Conservation (phyloP, 352 stramenopile species). For the Pythium chondricola region DNA sequence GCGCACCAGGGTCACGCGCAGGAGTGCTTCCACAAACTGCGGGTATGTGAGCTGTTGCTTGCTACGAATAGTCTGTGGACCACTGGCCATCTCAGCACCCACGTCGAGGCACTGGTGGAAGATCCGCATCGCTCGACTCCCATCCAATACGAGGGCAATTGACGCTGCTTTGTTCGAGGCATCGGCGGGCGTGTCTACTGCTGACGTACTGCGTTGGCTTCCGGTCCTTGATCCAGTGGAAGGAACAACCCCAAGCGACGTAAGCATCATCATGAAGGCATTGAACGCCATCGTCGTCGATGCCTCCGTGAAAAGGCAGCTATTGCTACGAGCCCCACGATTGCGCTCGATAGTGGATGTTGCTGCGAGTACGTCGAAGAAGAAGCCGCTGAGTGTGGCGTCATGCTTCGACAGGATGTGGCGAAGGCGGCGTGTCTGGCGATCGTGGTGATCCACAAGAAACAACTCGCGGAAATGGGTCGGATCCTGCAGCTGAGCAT, state of each 20-base stretch:
- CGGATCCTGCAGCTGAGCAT: constrained; percentile 56
- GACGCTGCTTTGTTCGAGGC: not conserved
- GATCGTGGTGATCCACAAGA: constrained; percentile 17
- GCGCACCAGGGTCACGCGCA: constrained; percentile 38
- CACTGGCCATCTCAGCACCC: constrained; percentile 4
- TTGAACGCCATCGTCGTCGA: not conserved
- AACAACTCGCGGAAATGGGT: constrained; percentile 60
- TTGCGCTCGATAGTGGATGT: not conserved
- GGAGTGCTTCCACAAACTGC: constrained; percentile 48
- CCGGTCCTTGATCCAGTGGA: no score
- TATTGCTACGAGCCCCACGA: not conserved
- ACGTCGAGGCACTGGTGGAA: constrained; percentile 57
- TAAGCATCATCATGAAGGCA: not conserved
- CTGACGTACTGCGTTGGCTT: not conserved
- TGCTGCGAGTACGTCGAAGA: constrained; percentile 25
- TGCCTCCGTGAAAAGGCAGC: not conserved
- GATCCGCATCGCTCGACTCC: constrained; percentile 41
- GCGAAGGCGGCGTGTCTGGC: constrained; percentile 13
- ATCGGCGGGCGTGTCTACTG: not conserved
- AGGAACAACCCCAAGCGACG: not conserved
- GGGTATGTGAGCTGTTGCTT: constrained; percentile 28
- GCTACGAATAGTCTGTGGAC: not conserved
- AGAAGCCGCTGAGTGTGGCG: constrained; percentile 32
- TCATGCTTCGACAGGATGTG: constrained; percentile 27
- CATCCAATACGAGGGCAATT: constrained; percentile 24